A percentile compares a stretch with the other conserved stretches of the same genome.
Conservation (phyloP, 768 basidiomycete genomes). For the Mycena vitilis region DNA sequence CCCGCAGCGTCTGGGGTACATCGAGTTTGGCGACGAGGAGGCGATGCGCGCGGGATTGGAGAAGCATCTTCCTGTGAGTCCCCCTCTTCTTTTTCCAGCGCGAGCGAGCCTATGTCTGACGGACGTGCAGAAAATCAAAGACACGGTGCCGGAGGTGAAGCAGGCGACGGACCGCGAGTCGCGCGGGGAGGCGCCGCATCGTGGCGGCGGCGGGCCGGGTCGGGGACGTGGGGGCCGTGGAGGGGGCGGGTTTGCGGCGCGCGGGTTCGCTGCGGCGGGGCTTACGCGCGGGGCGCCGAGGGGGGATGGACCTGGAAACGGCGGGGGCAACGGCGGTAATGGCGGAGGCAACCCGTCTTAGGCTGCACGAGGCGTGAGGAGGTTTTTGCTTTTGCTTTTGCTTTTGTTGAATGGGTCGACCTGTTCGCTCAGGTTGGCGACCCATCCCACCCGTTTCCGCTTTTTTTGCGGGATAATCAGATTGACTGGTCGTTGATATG, state of each 20-base stretch:
- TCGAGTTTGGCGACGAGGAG: slow-evolving; percentile 92
- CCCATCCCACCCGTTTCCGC: neutral
- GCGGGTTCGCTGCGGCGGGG: slow-evolving; percentile 78
- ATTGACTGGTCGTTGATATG: slow-evolving; percentile 21
- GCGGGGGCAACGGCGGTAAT: slow-evolving; percentile 5
- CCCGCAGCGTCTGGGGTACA: slow-evolving; percentile 74
- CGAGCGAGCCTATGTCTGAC: slow-evolving; percentile 2
- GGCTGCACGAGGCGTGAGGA: neutral
- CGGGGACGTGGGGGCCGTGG: slow-evolving; percentile 62
- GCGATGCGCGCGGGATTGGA: slow-evolving; percentile 84
- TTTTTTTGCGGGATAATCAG: slow-evolving; percentile 4
- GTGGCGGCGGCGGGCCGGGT: slow-evolving; percentile 50
- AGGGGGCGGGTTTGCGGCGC: slow-evolving; percentile 62
- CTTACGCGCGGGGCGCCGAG: slow-evolving; percentile 56
- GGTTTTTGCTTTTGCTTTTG: neutral
- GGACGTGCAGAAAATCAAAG: slow-evolving; percentile 68
- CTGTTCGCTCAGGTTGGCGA: slow-evolving; percentile 14
- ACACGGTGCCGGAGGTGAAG: slow-evolving; percentile 72
- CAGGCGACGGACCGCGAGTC: slow-evolving; percentile 73
- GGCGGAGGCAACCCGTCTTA: slow-evolving; percentile 4
- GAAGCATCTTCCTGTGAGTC: slow-evolving; percentile 75
- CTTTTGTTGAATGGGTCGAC: slow-evolving; percentile 8
- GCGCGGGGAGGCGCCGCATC: slow-evolving; percentile 50
- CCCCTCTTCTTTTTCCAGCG: slow-evolving; percentile 12
- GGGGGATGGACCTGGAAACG: slow-evolving; percentile 5